phyloP scores from a whole-genome alignment of 179 eudicot genomes.

The Patellifolia procumbens region DNA sequence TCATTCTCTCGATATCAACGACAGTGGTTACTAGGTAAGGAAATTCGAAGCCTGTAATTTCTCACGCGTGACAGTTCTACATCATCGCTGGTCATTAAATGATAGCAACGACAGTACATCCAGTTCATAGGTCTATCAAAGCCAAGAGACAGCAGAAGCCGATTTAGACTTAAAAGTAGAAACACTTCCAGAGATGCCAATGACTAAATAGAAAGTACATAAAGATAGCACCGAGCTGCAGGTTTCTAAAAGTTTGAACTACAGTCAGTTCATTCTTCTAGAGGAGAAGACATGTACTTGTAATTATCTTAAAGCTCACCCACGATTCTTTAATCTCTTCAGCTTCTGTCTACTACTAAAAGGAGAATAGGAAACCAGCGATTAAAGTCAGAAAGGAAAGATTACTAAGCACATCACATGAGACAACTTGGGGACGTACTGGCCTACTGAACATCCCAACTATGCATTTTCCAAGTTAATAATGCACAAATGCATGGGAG shows the following conservation, averaged over 20 bases:
- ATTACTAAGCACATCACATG: not conserved
- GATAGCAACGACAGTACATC: not conserved
- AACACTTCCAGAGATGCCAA: not conserved
- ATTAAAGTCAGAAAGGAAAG: not conserved
- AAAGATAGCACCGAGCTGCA: not conserved
- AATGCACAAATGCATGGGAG: not conserved
- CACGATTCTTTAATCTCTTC: not conserved
- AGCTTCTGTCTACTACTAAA: not conserved
- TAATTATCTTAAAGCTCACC: not conserved
- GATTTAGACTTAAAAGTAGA: not conserved
- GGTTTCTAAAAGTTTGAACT: not conserved
- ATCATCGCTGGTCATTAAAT: too few relatives aligned
- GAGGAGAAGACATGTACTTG: too few relatives aligned
- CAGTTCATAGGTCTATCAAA: not conserved
- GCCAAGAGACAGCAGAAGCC: not conserved
- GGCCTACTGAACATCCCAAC: not conserved
- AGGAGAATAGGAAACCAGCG: not conserved
- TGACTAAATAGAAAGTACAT: not conserved
- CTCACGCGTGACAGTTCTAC: too few relatives aligned
- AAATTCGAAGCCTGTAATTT: too few relatives aligned
- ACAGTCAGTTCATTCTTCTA: not conserved
- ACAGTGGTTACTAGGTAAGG: too few relatives aligned
- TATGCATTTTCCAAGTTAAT: not conserved
- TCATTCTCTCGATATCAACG: not conserved
- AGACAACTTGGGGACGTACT: not conserved